A percentile compares a stretch with the other conserved stretches of the same genome.
These are phyloP conservation scores for Hemileia vastatrix DNA, from an alignment of 1,284 basidiomycete species.

Conservation along the genomic window DNA sequence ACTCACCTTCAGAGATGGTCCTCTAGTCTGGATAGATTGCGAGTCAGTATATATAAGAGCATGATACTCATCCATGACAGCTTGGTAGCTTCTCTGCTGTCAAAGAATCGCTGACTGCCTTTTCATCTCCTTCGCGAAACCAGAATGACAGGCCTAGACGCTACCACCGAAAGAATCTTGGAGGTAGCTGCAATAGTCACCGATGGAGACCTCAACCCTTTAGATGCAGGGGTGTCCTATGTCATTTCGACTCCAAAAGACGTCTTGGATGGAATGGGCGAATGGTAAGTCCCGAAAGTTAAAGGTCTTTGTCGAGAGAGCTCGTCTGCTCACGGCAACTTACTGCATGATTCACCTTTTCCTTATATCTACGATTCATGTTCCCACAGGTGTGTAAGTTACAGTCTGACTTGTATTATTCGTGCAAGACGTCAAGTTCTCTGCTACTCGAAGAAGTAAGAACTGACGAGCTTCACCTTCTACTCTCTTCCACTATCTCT, in stretches of 20 bases:
- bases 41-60: not conserved
- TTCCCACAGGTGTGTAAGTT: too few relatives aligned
- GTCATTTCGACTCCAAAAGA: constrained; percentile 49
- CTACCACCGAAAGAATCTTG: constrained; percentile 30
- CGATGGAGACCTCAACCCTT: constrained; percentile 48
- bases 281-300: constrained; percentile 30
- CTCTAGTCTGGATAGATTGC: too few relatives aligned
- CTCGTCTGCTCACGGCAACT: too few relatives aligned
- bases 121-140: not conserved
- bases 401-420: too few relatives aligned
- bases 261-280: constrained; percentile 46
- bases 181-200: constrained; percentile 50
- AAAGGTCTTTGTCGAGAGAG: too few relatives aligned
- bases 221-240: constrained; percentile 51
- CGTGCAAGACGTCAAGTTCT: too few relatives aligned
- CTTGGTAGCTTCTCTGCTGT: not conserved
- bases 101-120: not conserved
- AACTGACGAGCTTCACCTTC: too few relatives aligned
- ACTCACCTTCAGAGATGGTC: too few relatives aligned
- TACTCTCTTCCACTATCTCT: too few relatives aligned
- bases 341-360: too few relatives aligned
- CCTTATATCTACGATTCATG: too few relatives aligned
- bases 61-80: not conserved
- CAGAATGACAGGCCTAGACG: constrained; percentile 45
- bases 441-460: too few relatives aligned